A percentile compares a stretch with the other conserved stretches of the same genome.
Conservation (phyloP, 108 stramenopile genomes). For the Stephanodiscus minutulus region DNA sequence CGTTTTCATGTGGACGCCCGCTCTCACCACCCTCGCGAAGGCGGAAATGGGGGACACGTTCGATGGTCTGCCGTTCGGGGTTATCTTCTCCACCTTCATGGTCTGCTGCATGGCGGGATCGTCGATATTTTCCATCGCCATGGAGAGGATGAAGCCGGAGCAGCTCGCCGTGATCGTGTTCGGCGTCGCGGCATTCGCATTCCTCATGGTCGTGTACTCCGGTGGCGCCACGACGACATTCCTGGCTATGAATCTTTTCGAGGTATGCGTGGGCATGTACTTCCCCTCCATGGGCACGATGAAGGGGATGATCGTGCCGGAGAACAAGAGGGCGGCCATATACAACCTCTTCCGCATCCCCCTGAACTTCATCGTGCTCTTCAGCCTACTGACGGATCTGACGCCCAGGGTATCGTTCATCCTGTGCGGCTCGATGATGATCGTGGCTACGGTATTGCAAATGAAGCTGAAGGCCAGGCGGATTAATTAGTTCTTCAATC, state of each 20-base stretch:
- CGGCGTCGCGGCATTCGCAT: constrained; percentile 63
- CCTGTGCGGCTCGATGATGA: constrained; percentile 70
- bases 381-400: constrained; percentile 84
- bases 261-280: constrained; percentile 96
- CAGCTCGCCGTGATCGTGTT: constrained; percentile 66
- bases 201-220: constrained; percentile 63
- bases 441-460: constrained; percentile 65
- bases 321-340: constrained; percentile 91
- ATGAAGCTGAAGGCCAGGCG: constrained; percentile 41
- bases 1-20: constrained; percentile 98
- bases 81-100: constrained; percentile 97
- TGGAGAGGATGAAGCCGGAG: constrained; percentile 71
- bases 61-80: constrained; percentile 83
- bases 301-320: constrained; percentile 93
- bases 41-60: constrained; percentile 42
- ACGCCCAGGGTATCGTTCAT: constrained; percentile 63
- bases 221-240: constrained; percentile 67
- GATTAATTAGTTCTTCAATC: constrained; percentile 6
- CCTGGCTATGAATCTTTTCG: constrained; percentile 91
- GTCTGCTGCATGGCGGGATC: constrained; percentile 93
- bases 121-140: constrained; percentile 79
- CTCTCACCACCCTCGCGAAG: constrained; percentile 59
- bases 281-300: constrained; percentile 95
- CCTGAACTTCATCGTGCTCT: constrained; percentile 94
- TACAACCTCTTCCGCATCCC: constrained; percentile 95